Percentiles rank a stretch among this genome's conserved stretches.
Conservation (phyloP, 192 early-diverging fungal species). For the Coemansia sp. region DNA sequence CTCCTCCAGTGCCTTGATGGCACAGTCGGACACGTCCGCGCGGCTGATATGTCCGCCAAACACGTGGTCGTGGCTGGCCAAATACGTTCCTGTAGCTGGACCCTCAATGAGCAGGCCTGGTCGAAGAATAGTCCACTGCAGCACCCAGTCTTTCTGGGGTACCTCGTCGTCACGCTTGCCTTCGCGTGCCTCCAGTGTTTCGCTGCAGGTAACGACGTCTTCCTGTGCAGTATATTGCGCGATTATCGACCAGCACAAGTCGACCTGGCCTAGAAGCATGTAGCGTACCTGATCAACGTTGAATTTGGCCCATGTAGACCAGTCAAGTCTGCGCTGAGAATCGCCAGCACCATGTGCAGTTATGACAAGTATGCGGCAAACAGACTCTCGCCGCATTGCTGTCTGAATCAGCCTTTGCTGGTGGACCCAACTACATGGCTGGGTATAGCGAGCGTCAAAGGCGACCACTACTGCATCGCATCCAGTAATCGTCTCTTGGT, state of each 20-base stretch:
- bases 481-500: conserved; percentile 12
- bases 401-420: conserved; percentile 27
- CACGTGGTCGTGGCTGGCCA: conserved; percentile 31
- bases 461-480: conserved; percentile 33
- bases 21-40: conserved; percentile 34
- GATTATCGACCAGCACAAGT: conserved; percentile 31
- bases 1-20: conserved; percentile 33
- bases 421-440: conserved; percentile 16
- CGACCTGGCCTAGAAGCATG: neutral
- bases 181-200: neutral
- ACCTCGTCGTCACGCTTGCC: neutral
- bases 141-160: neutral
- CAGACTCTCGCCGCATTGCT: conserved; percentile 17
- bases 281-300: conserved; percentile 32
- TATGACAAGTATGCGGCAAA: conserved; percentile 22
- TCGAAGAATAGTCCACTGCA: conserved; percentile 35
- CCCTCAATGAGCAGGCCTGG: conserved; percentile 20
- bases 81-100: conserved; percentile 23
- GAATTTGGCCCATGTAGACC: conserved; percentile 22
- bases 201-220: conserved; percentile 7
- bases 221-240: conserved; percentile 40
- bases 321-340: conserved; percentile 27
- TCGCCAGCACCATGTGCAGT: conserved; percentile 35
- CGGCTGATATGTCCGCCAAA: conserved; percentile 35
- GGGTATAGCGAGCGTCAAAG: conserved; percentile 15